Percentiles rank a stretch among this genome's conserved stretches.
Conservation (phyloP, 352 stramenopile species). For the Globisporangium parvum region DNA sequence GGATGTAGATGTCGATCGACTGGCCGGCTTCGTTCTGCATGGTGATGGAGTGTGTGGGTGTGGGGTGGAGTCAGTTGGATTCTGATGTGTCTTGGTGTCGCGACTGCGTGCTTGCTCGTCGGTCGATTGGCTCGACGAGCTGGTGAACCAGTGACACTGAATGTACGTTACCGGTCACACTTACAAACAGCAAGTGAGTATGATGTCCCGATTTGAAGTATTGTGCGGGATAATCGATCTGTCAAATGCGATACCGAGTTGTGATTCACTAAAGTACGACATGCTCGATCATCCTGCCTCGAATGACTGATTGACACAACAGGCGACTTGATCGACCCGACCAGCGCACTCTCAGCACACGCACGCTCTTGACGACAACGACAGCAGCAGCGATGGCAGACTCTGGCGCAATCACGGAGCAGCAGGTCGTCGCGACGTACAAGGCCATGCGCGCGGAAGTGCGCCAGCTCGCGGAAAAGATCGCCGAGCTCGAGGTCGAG, state of each 20-base stretch:
- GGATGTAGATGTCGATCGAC: constrained; percentile 98
- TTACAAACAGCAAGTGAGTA: constrained; percentile 41
- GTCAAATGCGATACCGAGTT: background rate
- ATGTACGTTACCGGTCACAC: constrained; percentile 75
- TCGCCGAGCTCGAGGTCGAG: constrained; percentile 81
- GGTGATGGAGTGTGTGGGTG: constrained; percentile 26
- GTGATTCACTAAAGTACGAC: background rate
- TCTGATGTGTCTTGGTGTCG: constrained; percentile 27
- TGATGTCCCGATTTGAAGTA: background rate
- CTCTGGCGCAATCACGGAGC: constrained; percentile 58
- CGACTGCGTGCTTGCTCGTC: background rate
- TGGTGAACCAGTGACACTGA: constrained; percentile 69
- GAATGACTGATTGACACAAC: background rate
- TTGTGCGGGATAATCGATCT: background rate
- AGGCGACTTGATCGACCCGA: background rate
- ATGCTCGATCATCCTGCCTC: background rate
- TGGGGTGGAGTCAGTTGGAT: constrained; percentile 50
- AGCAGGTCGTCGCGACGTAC: constrained; percentile 84
- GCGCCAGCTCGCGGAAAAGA: constrained; percentile 81
- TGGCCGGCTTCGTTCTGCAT: constrained; percentile 98
- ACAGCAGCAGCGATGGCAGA: constrained; percentile 27
- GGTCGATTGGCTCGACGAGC: background rate
- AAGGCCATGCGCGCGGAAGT: constrained; percentile 81
- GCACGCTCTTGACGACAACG: background rate
- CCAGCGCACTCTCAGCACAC: background rate